Base-by-base conservation (phyloP, 2,329 filamentous ascomycete species). In the Fonsecaea multimorphosa region DNA sequence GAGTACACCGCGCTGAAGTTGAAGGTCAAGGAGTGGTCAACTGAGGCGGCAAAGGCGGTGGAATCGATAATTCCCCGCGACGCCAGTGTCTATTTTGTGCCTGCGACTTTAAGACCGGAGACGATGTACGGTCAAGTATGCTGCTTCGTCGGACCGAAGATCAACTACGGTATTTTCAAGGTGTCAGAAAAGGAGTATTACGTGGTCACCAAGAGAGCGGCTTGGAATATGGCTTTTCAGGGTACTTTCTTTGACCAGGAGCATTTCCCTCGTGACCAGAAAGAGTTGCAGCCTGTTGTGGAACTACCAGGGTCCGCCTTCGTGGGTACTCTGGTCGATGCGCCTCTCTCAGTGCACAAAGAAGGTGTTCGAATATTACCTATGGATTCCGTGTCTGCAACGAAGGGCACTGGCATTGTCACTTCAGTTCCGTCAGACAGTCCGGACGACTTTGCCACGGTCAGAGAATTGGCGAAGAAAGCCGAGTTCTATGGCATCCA, bases 101-200 rank as follows among this genome's bases (percentile, higher is more conserved):
- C 95, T 12, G 95, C 95, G 16, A 98, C 95, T 62, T 85, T 99
- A 68, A 86, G 95, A 68, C 92, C 95, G 1, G 95, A 99, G 83
- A 99, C 95, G 38, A 98, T 99, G 94, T 99, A 98, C 76, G 96
- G 96, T 46, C 95, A 98, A 79, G 96, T 89, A 3, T 96, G 92
- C 81, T 97, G 93, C 78, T 99, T 98, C 73, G 92, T 99, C 55
- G 92, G 93, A 2, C 94, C 95, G 9, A 91, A 90, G 75, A 90
- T 98, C 74, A 87, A 84, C 52, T 99, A 99, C 74, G 94, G 94
- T 58, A 81, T 99, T 69, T 96, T 91, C 84, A 89, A 91, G 77
- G 86, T 86, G 52, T 85, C 84, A 5, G 84, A 89, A 65, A 87
- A 85, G 91, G 92, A 58, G 80, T 96, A 72, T 80, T 95, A 89